Conservation (phyloP, 192 early-diverging fungal genomes). For the Coemansia sp. region DNA sequence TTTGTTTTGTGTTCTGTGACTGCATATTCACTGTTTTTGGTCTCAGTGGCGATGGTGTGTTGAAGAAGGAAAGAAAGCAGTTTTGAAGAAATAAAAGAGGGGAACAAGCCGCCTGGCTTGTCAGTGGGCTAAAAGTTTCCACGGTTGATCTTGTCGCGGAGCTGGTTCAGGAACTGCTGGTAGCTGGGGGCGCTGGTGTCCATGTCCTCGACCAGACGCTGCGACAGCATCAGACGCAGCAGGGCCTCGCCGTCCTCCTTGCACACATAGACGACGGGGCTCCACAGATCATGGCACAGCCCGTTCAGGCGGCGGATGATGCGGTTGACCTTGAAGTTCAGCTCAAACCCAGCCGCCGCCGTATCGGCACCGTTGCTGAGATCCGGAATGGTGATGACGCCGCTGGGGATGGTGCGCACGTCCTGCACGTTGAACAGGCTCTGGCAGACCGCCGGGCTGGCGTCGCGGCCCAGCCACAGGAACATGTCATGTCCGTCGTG, state of each 20-base stretch:
- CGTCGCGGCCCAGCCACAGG: constrained; percentile 86
- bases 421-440: constrained; percentile 64
- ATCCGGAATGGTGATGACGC: constrained; percentile 72
- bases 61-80: no score
- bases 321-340: constrained; percentile 70
- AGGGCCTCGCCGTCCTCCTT: constrained; percentile 90
- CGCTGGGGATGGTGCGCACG: constrained; percentile 44
- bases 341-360: constrained; percentile 63
- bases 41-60: no score
- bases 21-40: no score
- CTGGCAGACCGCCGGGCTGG: constrained; percentile 68
- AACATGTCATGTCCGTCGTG: constrained; percentile 82
- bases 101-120: neutral
- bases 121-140: constrained; percentile 39
- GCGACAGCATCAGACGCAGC: constrained; percentile 80
- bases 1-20: no score
- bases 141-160: constrained; percentile 71
- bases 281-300: constrained; percentile 66
- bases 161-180: constrained; percentile 70
- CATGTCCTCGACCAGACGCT: constrained; percentile 91
- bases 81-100: neutral
- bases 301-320: constrained; percentile 74
- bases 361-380: constrained; percentile 68
- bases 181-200: constrained; percentile 76
- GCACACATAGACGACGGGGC: constrained; percentile 77